Evolutionary conservation across 495 filamentous ascomycete genomes (phyloP), one percentile per base, ranked within the genome.

Genomic region (Penicillium herquei): DNA sequence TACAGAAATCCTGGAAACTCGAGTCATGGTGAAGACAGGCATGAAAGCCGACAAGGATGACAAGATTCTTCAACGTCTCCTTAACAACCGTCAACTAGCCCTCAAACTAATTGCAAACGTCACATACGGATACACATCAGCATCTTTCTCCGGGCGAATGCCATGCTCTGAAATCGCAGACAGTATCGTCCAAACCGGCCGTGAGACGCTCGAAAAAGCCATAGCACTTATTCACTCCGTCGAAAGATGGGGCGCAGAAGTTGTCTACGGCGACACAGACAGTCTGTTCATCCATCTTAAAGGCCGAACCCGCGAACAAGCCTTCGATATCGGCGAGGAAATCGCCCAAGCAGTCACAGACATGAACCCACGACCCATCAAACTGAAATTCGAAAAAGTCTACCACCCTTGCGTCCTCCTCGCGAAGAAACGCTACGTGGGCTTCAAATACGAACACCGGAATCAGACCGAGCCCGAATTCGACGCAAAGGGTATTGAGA

Each of bases 21-120:
- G 94, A 45, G 88, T 98, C 18, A 98, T 98, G 94, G 91, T 98
- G 44, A 98, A 98, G 74, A 87, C 84, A 53, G 94, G 94, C 18
- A 98, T 98, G 95, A 96, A 97, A 69, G 71, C 83, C 51, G 90
- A 96, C 70, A 96, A 92, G 68, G 86, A 96, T 57, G 94, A 98
- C 72, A 92, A 84, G 60, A 81, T 84, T 1, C 69, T 98, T 18
- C 92, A 98, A 65, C 84, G 88, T 46, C 84, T 97, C 12, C 81
- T 98, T 8, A 94, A 98, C 78, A 96, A 96, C 69, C 78, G 95
- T 64, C 94, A 98, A 60, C 74, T 98, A 1, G 94, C 94, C 1
- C 81, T 98, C n/a, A 98, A 98, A 66, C 80, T 98, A 12, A 91
- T 97, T 42, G 95, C 94, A 7, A 98, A 98, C 60, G 94, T 98